These are phyloP conservation scores for Penicillium sp. DNA, from an alignment of 2,329 filamentous ascomycete species.

Conservation along the genomic window DNA sequence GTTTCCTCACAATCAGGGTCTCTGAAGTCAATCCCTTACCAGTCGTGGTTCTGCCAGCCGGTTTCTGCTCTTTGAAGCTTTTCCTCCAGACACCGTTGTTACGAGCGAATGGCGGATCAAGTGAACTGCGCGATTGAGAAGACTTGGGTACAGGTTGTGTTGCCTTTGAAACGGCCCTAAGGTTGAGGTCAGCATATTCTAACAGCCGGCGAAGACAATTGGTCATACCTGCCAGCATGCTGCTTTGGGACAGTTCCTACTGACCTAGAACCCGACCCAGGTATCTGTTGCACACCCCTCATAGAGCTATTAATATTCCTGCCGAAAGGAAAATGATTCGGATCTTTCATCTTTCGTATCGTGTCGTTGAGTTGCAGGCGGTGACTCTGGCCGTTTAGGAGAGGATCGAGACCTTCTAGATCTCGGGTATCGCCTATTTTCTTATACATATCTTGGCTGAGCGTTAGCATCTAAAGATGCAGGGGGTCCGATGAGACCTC, in stretches of 20 bases:
- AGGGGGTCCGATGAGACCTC: constrained; percentile 18
- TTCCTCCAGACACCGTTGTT: constrained; percentile 12
- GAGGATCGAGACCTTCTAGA: constrained; percentile 35
- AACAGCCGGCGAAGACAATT: background rate
- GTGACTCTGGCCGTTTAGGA: constrained; percentile 47
- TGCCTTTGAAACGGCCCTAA: constrained; percentile 13
- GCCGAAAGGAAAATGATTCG: constrained; percentile 15
- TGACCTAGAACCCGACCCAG: too few relatives aligned
- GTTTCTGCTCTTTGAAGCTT: background rate
- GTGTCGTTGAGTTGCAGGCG: constrained; percentile 34
- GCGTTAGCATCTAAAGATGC: constrained; percentile 16
- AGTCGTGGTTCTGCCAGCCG: background rate
- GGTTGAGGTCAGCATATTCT: background rate
- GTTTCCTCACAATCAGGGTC: constrained; percentile 6
- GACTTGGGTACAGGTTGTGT: constrained; percentile 7
- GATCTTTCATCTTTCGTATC: constrained; percentile 26
- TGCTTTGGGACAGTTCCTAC: background rate
- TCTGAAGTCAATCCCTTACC: constrained; percentile 10
- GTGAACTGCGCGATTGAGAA: constrained; percentile 5
- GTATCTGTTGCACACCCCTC: background rate
- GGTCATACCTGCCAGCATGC: background rate
- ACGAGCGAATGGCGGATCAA: constrained; percentile 29
- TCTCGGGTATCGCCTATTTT: constrained; percentile 36
- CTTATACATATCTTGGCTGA: constrained; percentile 35
- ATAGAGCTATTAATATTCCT: constrained; percentile 11